Evolutionary conservation across 2,329 filamentous ascomycete genomes (phyloP), one percentile per base, ranked within the genome.

Genomic region (Fonsecaea pedrosoi): DNA sequence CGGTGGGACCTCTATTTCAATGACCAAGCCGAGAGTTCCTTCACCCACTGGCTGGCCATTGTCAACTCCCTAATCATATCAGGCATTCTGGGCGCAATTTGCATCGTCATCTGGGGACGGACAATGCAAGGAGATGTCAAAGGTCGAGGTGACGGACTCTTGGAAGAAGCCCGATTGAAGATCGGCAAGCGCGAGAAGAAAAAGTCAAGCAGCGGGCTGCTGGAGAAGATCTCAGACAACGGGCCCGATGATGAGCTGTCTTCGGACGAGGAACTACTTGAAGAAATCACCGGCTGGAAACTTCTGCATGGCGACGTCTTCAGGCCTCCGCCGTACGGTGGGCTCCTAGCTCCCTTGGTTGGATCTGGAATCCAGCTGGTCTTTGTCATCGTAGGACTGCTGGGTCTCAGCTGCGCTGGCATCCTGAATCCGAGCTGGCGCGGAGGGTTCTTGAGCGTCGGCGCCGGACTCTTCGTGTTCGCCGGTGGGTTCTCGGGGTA

Each of bases 1-100:
- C 87, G 92, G 62, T 97, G 93, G 92, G 91, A 96, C 74, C 81
- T 94, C 62, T 96, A 96, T 78, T 96, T 96, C 79, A 91, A 90
- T 67, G 93, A 94, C 77, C 91, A 95, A 75, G 90, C 92, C 65
- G 91, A 94, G 71, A 91, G 90, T 54, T 89, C 87, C 32, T 89
- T 88, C 75, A 92, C 94, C 30, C 92, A 96, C 76, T 96, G 92
- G 91, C 83, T 96, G 64, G 92, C 92, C 40, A 94, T 96, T 70
- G 79, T 95, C 77, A 96, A 96, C 80, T 95, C 92, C 0, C 79
- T 96, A 70, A 89, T 93, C 71, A 95, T 96, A 71, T 92, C 90
- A 58, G 90, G 90, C 6, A 82, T 95, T 40, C 82, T 96, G 50
- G 93, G 91, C 1, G 89, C 89, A 18, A 88, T 92, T 40, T 91